Evolutionary conservation across 306 rosid genomes (phyloP), one percentile per base, ranked within the genome.

Genomic region (Cucumis hystrix): DNA sequence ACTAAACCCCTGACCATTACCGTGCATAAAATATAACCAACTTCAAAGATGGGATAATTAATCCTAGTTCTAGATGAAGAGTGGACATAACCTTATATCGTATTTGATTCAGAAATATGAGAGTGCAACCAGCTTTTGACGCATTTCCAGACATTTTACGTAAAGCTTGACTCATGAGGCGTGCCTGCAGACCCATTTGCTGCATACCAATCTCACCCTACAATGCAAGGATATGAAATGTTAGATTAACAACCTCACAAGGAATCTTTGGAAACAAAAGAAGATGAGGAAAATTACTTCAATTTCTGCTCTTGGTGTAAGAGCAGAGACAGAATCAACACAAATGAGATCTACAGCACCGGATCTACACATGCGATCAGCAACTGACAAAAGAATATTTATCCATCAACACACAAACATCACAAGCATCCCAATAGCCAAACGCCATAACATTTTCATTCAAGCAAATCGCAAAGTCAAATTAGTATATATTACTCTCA

Each of bases 131-230:
- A 89, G 99, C 99, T 89, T 92, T 95, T 12, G 97, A 95, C 66
- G 99, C 97, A 86, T 95, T 95, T 83, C 97, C 99, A 55, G 99
- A 95, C 99, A 95, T 95, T 84, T 95, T 95, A 64, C 99, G 96
- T 84, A 95, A 80, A 74, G 99, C 99, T 85, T 95, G 99, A 86
- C 97, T 95, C 99, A 95, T 95, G 74, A 95, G 97, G 77, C 99
- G 97, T 75, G 99, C 99, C 84, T 95, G 99, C 88, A 95, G 79
- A 82, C 99, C 99, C 92, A 95, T 95, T 87, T 95, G 99, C 74
- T 95, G 99, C 99, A 95, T 95, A 63, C 99, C 99, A 76, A 95
- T 95, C 92, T 95, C 99, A 78, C 97, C 97, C 98, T 92, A 70
- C 62, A 70, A 55, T 23, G 74, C 17, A 59, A 83, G 76, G 75